A percentile compares a stretch with the other conserved stretches of the same genome.
Conservation (phyloP, 176 grass and related monocot species). For the Ensete glaucum region DNA sequence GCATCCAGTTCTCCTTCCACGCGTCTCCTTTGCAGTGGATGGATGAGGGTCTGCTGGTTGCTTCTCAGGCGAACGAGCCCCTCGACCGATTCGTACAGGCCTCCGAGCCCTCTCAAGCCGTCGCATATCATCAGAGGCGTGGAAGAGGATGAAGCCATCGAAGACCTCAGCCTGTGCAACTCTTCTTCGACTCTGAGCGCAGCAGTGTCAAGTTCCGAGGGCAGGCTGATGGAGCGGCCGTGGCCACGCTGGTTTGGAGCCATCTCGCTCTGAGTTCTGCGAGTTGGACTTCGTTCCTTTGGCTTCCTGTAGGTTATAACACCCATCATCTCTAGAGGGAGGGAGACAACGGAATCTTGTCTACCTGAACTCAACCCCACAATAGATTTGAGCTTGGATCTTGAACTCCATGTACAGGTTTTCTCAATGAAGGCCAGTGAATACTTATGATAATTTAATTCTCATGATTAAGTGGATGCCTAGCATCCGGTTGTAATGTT, state of each 20-base stretch:
- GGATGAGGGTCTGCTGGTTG: conserved; percentile 31
- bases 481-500: neutral
- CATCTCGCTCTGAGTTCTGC: conserved; percentile 17
- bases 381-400: too few species aligned
- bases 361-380: too few species aligned
- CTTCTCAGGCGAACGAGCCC: conserved; percentile 25
- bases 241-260: conserved; percentile 17
- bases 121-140: conserved; percentile 12
- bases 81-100: conserved; percentile 23
- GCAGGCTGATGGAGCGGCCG: conserved; percentile 35
- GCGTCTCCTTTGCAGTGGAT: conserved; percentile 23
- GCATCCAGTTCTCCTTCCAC: conserved; percentile 38
- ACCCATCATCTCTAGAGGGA: too few species aligned
- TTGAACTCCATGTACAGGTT: too few species aligned
- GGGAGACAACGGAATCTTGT: too few species aligned
- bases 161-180: conserved; percentile 21
- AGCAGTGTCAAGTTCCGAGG: conserved; percentile 31
- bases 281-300: too few species aligned
- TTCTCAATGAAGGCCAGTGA: neutral
- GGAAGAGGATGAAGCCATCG: conserved; percentile 13
- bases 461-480: neutral
- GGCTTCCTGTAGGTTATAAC: neutral
- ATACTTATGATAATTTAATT: neutral
- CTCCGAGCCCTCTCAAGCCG: conserved; percentile 26
- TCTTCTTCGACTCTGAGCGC: conserved; percentile 17